Conservation (phyloP, 345 rosid genomes). For the Brassica rapa region DNA sequence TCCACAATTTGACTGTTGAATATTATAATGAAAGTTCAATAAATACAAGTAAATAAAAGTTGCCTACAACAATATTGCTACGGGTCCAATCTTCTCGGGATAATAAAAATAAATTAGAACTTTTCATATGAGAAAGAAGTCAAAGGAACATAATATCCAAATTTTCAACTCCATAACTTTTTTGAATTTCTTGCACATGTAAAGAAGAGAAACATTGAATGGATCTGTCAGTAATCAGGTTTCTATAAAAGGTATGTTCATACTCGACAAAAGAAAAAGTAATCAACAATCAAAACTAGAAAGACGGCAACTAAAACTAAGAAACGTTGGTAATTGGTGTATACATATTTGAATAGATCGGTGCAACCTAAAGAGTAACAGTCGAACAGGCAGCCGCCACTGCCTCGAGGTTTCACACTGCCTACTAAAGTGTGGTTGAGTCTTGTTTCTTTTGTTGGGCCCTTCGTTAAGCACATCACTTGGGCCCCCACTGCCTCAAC, state of each 20-base stretch:
- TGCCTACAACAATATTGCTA: slow-evolving; percentile 14
- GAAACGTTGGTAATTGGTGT: not conserved
- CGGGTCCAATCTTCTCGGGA: slow-evolving; percentile 36
- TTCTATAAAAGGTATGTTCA: slow-evolving; percentile 19
- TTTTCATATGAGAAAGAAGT: slow-evolving; percentile 14
- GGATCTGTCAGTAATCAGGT: slow-evolving; percentile 18
- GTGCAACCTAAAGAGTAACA: not conserved
- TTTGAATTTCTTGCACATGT: not conserved
- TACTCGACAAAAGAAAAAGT: slow-evolving; percentile 4
- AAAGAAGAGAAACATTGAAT: slow-evolving; percentile 32
- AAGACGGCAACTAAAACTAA: not conserved
- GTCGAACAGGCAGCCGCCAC: not conserved
- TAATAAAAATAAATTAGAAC: not conserved
- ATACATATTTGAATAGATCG: not conserved
- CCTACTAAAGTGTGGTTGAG: not conserved
- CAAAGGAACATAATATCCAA: slow-evolving; percentile 32
- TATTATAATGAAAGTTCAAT: not conserved
- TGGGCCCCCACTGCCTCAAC: no score
- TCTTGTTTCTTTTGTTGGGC: slow-evolving; percentile 18
- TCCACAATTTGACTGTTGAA: slow-evolving; percentile 37
- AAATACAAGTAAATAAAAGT: slow-evolving; percentile 4
- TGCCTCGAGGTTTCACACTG: not conserved
- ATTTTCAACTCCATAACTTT: slow-evolving; percentile 31
- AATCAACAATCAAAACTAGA: not conserved
- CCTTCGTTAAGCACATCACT: not conserved